Percentiles rank a stretch among this genome's conserved stretches.
Conservation (phyloP, 345 rosid species). For the Arabis hirsuta region DNA sequence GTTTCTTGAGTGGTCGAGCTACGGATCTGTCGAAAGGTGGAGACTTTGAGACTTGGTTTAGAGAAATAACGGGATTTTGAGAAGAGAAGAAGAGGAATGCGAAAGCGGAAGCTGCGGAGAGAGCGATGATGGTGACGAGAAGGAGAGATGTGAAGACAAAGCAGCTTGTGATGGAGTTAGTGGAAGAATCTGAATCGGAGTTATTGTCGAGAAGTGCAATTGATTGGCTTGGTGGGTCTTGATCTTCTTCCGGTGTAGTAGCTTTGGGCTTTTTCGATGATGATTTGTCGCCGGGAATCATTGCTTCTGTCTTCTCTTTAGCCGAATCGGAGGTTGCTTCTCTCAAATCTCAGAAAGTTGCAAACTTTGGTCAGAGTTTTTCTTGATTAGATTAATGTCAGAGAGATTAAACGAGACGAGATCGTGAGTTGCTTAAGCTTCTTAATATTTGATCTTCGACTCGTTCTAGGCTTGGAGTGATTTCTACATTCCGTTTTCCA, state of each 20-base stretch:
- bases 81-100: constrained; percentile 68
- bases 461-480: constrained; percentile 28
- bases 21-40: constrained; percentile 38
- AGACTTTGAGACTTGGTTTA: constrained; percentile 32
- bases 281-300: constrained; percentile 35
- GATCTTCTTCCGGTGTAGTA: constrained; percentile 44
- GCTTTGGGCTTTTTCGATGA: constrained; percentile 48
- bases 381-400: neutral
- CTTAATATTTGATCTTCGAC: constrained; percentile 10
- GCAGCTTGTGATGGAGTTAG: constrained; percentile 43
- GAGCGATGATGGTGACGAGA: constrained; percentile 61
- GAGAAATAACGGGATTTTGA: constrained; percentile 22
- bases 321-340: neutral
- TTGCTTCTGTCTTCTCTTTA: constrained; percentile 14
- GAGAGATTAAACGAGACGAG: neutral
- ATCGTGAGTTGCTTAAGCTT: constrained; percentile 3
- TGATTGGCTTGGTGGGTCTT: constrained; percentile 54
- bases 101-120: constrained; percentile 75
- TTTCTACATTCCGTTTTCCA: constrained; percentile 30
- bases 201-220: constrained; percentile 63
- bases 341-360: constrained; percentile 25
- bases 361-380: constrained; percentile 1
- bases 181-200: constrained; percentile 43
- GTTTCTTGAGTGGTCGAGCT: constrained; percentile 66
- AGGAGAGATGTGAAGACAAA: constrained; percentile 59